A percentile compares a stretch with the other conserved stretches of the same genome.
These are phyloP conservation scores for Camillea tinctor DNA, from an alignment of 2,329 filamentous ascomycete genomes.

Conservation along the genomic window DNA sequence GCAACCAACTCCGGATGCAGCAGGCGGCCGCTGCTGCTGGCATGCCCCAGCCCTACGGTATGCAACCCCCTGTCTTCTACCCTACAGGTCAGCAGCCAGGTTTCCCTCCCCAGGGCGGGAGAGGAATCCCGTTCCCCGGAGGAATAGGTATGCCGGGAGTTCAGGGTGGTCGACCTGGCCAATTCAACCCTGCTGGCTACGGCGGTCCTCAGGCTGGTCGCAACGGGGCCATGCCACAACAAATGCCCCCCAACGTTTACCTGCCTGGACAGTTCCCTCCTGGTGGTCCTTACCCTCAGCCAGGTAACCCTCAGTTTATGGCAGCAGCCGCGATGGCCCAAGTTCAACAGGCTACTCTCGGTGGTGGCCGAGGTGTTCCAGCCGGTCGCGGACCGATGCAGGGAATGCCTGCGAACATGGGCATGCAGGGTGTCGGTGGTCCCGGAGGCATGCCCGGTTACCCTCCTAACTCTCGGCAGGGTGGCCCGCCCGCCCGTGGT, in stretches of 20 bases:
- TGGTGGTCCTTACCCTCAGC: conserved; percentile 73
- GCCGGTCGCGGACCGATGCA: conserved; percentile 72
- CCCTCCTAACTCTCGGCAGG: conserved; percentile 52
- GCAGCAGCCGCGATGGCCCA: conserved; percentile 83
- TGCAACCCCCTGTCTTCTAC: conserved; percentile 91
- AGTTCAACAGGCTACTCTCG: conserved; percentile 60
- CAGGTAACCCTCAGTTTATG: conserved; percentile 75
- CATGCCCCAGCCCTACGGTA: conserved; percentile 76
- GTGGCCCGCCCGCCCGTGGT: conserved; percentile 39
- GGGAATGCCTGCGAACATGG: conserved; percentile 71
- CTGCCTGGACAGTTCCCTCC: conserved; percentile 79
- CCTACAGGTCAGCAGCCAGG: conserved; percentile 75
- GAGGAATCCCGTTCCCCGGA: conserved; percentile 64
- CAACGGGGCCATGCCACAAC: conserved; percentile 75
- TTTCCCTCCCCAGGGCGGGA: conserved; percentile 64
- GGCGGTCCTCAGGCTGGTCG: conserved; percentile 83
- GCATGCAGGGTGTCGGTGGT: conserved; percentile 44
- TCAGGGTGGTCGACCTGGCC: conserved; percentile 79
- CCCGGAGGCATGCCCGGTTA: conserved; percentile 54
- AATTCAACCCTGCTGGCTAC: conserved; percentile 75
- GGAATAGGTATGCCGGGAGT: conserved; percentile 66
- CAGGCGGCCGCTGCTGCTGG: conserved; percentile 89
- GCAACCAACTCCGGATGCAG: conserved; percentile 98
- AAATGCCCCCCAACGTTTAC: conserved; percentile 86
- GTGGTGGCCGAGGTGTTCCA: conserved; percentile 61